Percentiles rank a stretch among this genome's conserved stretches.
These are phyloP conservation scores for Hyaloscypha bicolor DNA, from an alignment of 495 filamentous ascomycete genomes.

Conservation along the genomic window DNA sequence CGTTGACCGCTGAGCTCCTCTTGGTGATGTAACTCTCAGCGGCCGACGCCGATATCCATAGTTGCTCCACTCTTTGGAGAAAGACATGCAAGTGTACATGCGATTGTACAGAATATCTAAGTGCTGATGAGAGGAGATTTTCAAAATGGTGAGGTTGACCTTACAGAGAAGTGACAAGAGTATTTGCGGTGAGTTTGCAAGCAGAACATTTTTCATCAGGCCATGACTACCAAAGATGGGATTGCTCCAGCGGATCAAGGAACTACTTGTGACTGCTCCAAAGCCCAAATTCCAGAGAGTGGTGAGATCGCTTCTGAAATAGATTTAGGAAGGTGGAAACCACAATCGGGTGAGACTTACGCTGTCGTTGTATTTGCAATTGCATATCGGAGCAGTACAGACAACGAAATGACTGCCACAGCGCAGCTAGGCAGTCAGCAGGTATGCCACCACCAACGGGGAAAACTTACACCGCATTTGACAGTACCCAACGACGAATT, in stretches of 20 bases:
- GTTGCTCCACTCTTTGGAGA: conserved; percentile 35
- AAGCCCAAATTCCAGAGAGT: conserved; percentile 21
- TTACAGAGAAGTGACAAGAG: conserved; percentile 42
- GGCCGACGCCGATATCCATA: conserved; percentile 32
- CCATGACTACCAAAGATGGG: conserved; percentile 21
- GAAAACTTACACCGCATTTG: conserved; percentile 30
- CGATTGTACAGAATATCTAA: conserved; percentile 43
- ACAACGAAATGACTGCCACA: conserved; percentile 17
- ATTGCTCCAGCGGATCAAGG: conserved; percentile 19
- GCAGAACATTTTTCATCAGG: conserved; percentile 31
- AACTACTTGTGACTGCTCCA: conserved; percentile 18
- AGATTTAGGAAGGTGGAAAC: not conserved
- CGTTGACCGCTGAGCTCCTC: conserved; percentile 40
- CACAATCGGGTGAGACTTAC: conserved; percentile 8
- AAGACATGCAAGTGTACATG: conserved; percentile 40
- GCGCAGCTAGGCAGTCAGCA: conserved; percentile 18
- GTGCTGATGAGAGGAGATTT: not conserved
- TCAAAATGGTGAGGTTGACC: not conserved
- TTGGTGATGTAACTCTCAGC: conserved; percentile 50
- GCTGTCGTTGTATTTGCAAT: conserved; percentile 20
- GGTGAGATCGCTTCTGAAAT: conserved; percentile 16
- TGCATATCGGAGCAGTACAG: conserved; percentile 15
- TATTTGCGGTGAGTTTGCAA: conserved; percentile 47
- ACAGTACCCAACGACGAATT: conserved; percentile 22
- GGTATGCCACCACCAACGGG: not conserved